Evolutionary conservation across 768 basidiomycete species (phyloP).

Genomic region (Harrya chromipes): DNA sequence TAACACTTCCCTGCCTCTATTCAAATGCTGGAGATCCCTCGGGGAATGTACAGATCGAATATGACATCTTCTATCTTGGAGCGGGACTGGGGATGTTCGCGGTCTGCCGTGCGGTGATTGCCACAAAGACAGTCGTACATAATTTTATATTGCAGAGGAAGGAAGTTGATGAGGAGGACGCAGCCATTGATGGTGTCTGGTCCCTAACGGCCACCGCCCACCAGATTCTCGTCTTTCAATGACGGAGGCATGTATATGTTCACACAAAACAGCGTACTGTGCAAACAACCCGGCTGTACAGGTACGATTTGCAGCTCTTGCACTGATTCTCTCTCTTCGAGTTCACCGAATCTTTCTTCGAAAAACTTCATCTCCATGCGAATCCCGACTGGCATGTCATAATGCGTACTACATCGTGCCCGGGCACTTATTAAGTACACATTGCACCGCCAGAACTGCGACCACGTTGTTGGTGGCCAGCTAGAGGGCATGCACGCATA

Average conservation of each 20-base stretch:
- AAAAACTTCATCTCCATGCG: background rate
- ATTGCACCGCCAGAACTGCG: background rate
- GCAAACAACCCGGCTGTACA: background rate
- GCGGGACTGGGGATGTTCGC: slow-evolving; percentile 26
- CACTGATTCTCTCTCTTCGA: background rate
- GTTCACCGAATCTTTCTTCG: background rate
- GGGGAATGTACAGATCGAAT: slow-evolving; percentile 16
- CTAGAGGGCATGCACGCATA: background rate
- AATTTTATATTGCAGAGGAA: slow-evolving; percentile 31
- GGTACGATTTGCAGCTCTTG: background rate
- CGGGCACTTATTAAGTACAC: no score
- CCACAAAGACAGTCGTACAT: slow-evolving; percentile 23
- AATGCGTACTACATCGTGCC: no score
- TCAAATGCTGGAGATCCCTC: slow-evolving; percentile 1
- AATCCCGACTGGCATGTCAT: background rate
- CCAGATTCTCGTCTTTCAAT: slow-evolving; percentile 30
- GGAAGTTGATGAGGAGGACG: slow-evolving; percentile 30
- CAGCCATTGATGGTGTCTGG: slow-evolving; percentile 27
- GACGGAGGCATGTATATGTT: background rate
- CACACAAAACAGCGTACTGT: background rate
- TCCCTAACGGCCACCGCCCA: slow-evolving; percentile 28
- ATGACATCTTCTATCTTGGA: slow-evolving; percentile 33
- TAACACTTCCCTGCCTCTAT: slow-evolving; percentile 27
- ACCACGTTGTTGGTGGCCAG: background rate
- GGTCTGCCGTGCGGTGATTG: slow-evolving; percentile 18